These are phyloP conservation scores for Verbena officinalis DNA, from an alignment of 257 asterid genomes.

Conservation along the genomic window DNA sequence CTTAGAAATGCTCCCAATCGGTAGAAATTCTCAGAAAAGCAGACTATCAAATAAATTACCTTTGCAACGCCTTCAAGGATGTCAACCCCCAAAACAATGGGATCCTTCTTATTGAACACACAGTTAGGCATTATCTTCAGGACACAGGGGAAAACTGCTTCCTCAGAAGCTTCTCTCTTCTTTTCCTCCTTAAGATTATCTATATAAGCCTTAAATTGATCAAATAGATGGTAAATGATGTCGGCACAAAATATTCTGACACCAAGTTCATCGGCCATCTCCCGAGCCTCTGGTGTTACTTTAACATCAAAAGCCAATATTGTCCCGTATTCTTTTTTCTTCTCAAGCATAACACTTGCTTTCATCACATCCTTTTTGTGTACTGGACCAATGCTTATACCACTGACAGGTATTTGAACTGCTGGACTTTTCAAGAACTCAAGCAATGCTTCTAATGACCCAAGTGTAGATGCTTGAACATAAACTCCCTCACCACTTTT, in stretches of 20 bases:
- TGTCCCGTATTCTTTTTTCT: constrained; percentile 89
- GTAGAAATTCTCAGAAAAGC: constrained; percentile 6
- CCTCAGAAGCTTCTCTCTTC: constrained; percentile 89
- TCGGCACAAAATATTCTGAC: constrained; percentile 87
- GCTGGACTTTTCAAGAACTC: constrained; percentile 93
- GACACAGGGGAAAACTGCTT: constrained; percentile 95
- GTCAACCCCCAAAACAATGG: constrained; percentile 94
- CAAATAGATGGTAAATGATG: constrained; percentile 85
- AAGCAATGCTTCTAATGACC: constrained; percentile 91
- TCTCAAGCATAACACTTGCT: constrained; percentile 99
- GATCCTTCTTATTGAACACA: constrained; percentile 91
- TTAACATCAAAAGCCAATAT: constrained; percentile 94
- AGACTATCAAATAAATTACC: constrained; percentile 48
- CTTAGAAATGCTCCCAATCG: neutral
- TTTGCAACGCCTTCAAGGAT: constrained; percentile 77
- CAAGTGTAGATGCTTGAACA: constrained; percentile 98
- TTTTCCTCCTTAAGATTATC: constrained; percentile 93
- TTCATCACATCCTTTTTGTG: constrained; percentile 97
- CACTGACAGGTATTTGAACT: constrained; percentile 95
- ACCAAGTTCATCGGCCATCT: constrained; percentile 87
- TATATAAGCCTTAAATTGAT: constrained; percentile 94
- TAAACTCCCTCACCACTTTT: constrained; percentile 93
- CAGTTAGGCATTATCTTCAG: constrained; percentile 86
- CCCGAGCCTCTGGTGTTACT: constrained; percentile 92
- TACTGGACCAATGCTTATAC: constrained; percentile 93